Evolutionary conservation across 2,329 filamentous ascomycete genomes (phyloP), one percentile per base, ranked within the genome.

Genomic region (Aspergillus udagawae): DNA sequence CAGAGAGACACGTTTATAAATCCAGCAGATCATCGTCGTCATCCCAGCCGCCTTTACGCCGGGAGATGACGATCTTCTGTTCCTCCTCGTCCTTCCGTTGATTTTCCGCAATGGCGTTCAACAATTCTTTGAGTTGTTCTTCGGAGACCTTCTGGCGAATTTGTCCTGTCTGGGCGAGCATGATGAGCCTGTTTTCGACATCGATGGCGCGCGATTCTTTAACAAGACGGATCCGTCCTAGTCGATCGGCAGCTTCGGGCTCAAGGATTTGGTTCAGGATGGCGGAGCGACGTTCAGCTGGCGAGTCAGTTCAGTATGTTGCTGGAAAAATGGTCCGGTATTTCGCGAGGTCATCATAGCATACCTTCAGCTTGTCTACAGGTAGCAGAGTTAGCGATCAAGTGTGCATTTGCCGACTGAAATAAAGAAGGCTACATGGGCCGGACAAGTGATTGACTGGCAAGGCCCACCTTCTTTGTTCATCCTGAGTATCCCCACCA

Each of bases 221-320:
- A 71, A 99, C 94, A 59, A 99, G 86, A 35, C 93, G 89, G 78
- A 99, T 97, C 64, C 94, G 91, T 56, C 91, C 91, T 1, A 99
- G 84, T 14, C 94, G 90, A 78, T 99, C 94, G 59, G 91, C 90
- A 20, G 94, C 94, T 70, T 93, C 91, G 64, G 94, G 94, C 68
- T 92, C 88, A 60, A 99, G 90, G 79, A 99, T 97, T 77, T 97
- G 94, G 66, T 84, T 85, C 61, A 99, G 87, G 66, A 97, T 89
- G 21, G 71, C 59, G 57, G 71, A 63, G 56, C 69, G 71, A 53
- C 70, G 70, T 29, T 75, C 70, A 54, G 66, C 70, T 72, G 55
- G 4, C 23, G 44, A 41, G 35, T 53, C 17, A 42, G 25, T 10
- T 54, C 49, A 52, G 55, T 47, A 35, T 32, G n/a, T 52, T 52